These are phyloP conservation scores for Amauroascus niger DNA, from an alignment of 2,329 filamentous ascomycete species.

Conservation along the genomic window DNA sequence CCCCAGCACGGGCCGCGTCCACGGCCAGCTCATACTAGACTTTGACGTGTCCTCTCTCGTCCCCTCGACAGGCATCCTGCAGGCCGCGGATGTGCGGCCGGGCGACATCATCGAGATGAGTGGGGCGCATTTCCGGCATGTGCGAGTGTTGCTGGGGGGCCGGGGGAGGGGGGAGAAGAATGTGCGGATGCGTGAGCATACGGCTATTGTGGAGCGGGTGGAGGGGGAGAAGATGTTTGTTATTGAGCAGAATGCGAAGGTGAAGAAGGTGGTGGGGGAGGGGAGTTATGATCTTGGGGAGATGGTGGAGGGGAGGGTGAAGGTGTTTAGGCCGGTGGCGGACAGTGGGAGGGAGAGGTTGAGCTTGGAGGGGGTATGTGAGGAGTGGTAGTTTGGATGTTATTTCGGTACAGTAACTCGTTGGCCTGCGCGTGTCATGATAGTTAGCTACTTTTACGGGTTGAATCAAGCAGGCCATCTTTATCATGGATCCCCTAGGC, in stretches of 20 bases:
- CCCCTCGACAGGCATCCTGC: conserved; percentile 17
- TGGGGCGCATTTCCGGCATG: conserved; percentile 24
- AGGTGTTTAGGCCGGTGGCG: conserved; percentile 8
- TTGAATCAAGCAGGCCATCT: too few species aligned
- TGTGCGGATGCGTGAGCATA: conserved; percentile 10
- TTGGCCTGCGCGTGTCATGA: too few species aligned
- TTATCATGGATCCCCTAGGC: too few species aligned
- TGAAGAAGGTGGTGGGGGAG: conserved; percentile 1
- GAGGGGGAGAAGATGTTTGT: conserved; percentile 1
- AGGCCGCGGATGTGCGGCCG: conserved; percentile 23
- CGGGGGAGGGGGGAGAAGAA: conserved; percentile 7
- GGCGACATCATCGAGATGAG: conserved; percentile 31
- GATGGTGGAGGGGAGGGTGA: conserved; percentile 9
- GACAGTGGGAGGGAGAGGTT: not conserved
- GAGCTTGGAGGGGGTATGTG: not conserved
- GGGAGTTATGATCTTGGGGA: conserved; percentile 6
- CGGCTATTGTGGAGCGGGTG: conserved; percentile 10
- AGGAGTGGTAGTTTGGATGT: conserved; percentile 6
- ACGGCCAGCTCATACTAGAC: conserved; percentile 27
- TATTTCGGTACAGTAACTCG: too few species aligned
- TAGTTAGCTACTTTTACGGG: too few species aligned
- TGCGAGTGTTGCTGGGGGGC: not conserved
- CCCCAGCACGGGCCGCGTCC: conserved; percentile 24
- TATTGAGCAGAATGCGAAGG: conserved; percentile 12
- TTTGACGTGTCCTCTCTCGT: conserved; percentile 5